Conservation (phyloP, 768 basidiomycete species). For the Omphalotus guepiniiformis region DNA sequence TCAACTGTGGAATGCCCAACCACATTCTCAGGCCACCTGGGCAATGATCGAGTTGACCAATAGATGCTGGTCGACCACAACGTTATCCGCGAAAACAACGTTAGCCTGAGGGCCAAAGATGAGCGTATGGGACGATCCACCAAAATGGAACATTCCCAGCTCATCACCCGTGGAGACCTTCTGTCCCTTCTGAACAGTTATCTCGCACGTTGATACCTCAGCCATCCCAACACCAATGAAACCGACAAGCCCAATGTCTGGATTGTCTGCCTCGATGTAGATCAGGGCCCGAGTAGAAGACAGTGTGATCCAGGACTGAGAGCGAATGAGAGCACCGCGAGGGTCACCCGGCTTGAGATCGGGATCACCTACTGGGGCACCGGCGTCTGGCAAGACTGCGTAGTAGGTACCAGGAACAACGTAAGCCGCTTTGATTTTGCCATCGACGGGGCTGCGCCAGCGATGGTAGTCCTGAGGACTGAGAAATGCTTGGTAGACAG, state of each 20-base stretch:
- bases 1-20: too few relatives aligned
- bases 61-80: neutral
- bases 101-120: neutral
- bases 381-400: conserved; percentile 21
- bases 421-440: conserved; percentile 24
- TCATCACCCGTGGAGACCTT: conserved; percentile 41
- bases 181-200: conserved; percentile 37
- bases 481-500: conserved; percentile 43
- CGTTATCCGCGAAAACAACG: neutral
- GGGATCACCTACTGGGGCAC: conserved; percentile 2
- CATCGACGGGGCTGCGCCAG: conserved; percentile 46
- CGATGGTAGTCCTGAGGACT: conserved; percentile 43
- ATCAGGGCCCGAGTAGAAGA: conserved; percentile 40
- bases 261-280: conserved; percentile 36
- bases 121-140: conserved; percentile 32
- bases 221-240: conserved; percentile 45
- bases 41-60: neutral
- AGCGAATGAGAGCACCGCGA: conserved; percentile 13
- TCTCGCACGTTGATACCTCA: conserved; percentile 45
- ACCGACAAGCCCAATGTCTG: conserved; percentile 33
- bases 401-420: conserved; percentile 41
- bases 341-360: neutral
- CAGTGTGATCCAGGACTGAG: conserved; percentile 21
- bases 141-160: conserved; percentile 50
- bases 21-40: too few relatives aligned